Conservation (phyloP, 306 rosid species). For the Cucurbita argyrosperma region DNA sequence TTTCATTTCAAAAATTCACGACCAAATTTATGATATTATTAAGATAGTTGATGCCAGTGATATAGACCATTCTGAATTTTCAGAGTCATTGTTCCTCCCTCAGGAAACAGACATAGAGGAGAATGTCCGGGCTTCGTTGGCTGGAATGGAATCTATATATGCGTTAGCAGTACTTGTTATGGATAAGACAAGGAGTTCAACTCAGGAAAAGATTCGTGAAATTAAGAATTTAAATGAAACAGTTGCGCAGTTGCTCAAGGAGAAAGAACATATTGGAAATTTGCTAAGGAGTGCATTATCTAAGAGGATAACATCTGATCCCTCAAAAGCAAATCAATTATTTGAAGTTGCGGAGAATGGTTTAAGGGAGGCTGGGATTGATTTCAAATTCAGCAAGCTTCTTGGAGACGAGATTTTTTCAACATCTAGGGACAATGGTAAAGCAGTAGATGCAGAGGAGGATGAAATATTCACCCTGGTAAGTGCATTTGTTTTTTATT, state of each 20-base stretch:
- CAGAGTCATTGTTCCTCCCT: conserved; percentile 65
- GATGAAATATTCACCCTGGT: conserved; percentile 78
- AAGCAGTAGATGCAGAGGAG: conserved; percentile 28
- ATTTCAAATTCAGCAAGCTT: conserved; percentile 74
- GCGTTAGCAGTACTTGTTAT: conserved; percentile 44
- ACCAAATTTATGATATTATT: conserved; percentile 46
- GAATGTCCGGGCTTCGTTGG: conserved; percentile 72
- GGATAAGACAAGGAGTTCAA: conserved; percentile 45
- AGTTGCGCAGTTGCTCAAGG: conserved; percentile 42
- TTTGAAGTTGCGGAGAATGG: conserved; percentile 87
- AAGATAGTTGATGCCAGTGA: conserved; percentile 40
- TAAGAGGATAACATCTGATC: conserved; percentile 40
- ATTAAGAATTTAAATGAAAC: conserved; percentile 61
- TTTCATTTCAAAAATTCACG: conserved; percentile 62
- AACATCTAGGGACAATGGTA: conserved; percentile 25
- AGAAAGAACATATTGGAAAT: conserved; percentile 92
- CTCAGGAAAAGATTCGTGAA: conserved; percentile 49
- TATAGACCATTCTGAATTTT: conserved; percentile 52
- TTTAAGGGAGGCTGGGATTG: conserved; percentile 71
- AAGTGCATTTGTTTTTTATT: conserved; percentile 8
- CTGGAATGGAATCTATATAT: conserved; percentile 84
- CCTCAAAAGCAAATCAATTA: conserved; percentile 44
- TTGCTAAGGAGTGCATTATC: conserved; percentile 78
- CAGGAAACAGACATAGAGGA: conserved; percentile 81
- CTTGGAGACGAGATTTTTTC: conserved; percentile 32